These are phyloP conservation scores for Penicillium sp. DNA, from an alignment of 2,329 filamentous ascomycete species.

Conservation along the genomic window DNA sequence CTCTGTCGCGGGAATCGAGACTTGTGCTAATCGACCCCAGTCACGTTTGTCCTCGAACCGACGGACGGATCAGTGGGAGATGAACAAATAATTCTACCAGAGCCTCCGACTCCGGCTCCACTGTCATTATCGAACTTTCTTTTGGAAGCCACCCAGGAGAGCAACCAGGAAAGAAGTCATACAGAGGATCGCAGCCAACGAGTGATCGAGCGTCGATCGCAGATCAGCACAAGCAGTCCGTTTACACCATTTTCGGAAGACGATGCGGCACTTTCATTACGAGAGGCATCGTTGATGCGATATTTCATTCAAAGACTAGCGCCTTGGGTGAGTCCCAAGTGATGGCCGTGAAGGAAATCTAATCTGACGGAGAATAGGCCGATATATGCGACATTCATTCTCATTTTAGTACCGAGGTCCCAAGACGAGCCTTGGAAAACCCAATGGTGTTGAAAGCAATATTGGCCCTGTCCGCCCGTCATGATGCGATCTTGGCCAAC, in stretches of 20 bases:
- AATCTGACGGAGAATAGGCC: conserved; percentile 22
- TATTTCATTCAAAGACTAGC: conserved; percentile 38
- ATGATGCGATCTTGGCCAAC: conserved; percentile 44
- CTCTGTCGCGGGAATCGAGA: neutral
- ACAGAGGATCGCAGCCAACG: neutral
- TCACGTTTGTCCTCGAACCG: conserved; percentile 31
- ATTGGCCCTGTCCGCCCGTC: conserved; percentile 49
- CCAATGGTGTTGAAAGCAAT: conserved; percentile 53
- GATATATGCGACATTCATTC: conserved; percentile 38
- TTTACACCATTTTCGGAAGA: conserved; percentile 12
- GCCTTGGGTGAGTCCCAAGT: conserved; percentile 29
- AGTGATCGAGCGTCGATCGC: neutral
- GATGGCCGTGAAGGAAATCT: neutral
- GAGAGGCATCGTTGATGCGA: conserved; percentile 38
- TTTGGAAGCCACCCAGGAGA: neutral
- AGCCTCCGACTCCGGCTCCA: neutral
- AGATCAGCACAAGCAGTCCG: conserved; percentile 9
- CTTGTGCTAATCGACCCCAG: conserved; percentile 11
- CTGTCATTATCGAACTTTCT: neutral
- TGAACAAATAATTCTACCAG: neutral
- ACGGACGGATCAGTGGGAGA: conserved; percentile 17
- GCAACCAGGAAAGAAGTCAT: neutral
- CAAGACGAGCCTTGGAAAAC: conserved; percentile 49
- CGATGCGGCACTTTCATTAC: conserved; percentile 21
- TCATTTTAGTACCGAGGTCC: conserved; percentile 51